phyloP scores from a whole-genome alignment of 2,329 filamentous ascomycete genomes.

The Calonectria pseudoturangicola region DNA sequence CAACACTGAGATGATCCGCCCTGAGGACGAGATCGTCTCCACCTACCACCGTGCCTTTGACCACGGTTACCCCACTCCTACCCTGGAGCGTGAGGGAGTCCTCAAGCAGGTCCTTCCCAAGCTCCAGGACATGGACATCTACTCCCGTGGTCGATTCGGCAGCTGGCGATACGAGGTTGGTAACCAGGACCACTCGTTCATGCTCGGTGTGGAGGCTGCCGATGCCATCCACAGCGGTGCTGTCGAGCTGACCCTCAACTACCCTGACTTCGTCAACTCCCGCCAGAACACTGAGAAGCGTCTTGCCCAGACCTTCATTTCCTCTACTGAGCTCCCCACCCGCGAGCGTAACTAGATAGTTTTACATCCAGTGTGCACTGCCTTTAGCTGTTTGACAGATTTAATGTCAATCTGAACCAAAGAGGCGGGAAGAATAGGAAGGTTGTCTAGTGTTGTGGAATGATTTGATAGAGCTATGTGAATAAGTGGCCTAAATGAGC shows the following conservation, averaged over 20 bases:
- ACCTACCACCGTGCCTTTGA: slow-evolving; percentile 99
- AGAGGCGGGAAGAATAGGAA: slow-evolving; percentile 36
- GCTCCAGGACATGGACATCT: slow-evolving; percentile 93
- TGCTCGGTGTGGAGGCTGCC: slow-evolving; percentile 95
- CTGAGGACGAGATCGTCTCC: slow-evolving; percentile 95
- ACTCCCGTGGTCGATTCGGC: slow-evolving; percentile 96
- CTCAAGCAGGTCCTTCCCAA: slow-evolving; percentile 94
- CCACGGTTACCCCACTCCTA: slow-evolving; percentile 97
- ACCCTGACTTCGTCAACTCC: slow-evolving; percentile 95
- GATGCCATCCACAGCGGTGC: slow-evolving; percentile 93
- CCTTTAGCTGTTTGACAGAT: slow-evolving; percentile 34
- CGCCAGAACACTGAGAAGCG: slow-evolving; percentile 75
- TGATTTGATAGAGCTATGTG: slow-evolving; percentile 52
- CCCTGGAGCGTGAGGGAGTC: slow-evolving; percentile 95
- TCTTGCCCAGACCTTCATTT: slow-evolving; percentile 67
- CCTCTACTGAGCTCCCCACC: slow-evolving; percentile 62
- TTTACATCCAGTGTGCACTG: slow-evolving; percentile 56
- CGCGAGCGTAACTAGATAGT: slow-evolving; percentile 58
- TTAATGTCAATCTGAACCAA: not conserved
- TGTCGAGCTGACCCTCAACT: slow-evolving; percentile 94
- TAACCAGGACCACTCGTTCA: slow-evolving; percentile 98
- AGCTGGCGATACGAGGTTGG: slow-evolving; percentile 98
- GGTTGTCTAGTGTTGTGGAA: slow-evolving; percentile 47
- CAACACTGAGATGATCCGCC: slow-evolving; percentile 97
- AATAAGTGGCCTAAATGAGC: slow-evolving; percentile 50